A percentile compares a stretch with the other conserved stretches of the same genome.
These are phyloP conservation scores for Bruguiera sexangula DNA, from an alignment of 345 rosid genomes.

Conservation along the genomic window DNA sequence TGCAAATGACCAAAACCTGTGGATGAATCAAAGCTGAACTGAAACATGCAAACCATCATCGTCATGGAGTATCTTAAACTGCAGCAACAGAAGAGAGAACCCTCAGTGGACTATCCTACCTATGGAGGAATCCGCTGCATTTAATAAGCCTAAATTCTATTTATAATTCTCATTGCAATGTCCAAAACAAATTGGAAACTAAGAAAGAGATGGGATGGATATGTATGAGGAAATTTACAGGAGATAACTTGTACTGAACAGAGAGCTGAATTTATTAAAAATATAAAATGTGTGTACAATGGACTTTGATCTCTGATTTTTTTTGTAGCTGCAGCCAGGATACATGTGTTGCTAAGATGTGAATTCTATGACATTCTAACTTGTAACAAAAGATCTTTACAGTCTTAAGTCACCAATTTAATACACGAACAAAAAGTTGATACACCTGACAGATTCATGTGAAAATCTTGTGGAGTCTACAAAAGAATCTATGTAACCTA, in stretches of 20 bases:
- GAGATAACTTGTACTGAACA: constrained; percentile 23
- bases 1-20: background rate
- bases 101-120: too few relatives aligned
- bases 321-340: constrained; percentile 41
- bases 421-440: constrained; percentile 41
- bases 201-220: background rate
- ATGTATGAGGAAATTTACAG: background rate
- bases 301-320: constrained; percentile 54
- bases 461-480: constrained; percentile 48
- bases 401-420: constrained; percentile 53
- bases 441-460: constrained; percentile 44
- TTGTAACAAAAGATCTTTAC: constrained; percentile 54
- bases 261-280: constrained; percentile 58
- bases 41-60: background rate
- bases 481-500: constrained; percentile 75
- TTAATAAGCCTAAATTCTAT: too few relatives aligned
- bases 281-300: constrained; percentile 76
- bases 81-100: background rate
- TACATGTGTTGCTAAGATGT: constrained; percentile 45
- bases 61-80: background rate
- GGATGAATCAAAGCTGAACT: background rate
- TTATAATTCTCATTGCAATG: too few relatives aligned
- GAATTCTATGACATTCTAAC: constrained; percentile 47
- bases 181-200: too few relatives aligned
- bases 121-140: too few relatives aligned